Evolutionary conservation across 1,284 basidiomycete genomes (phyloP).

Genomic region (Pseudozyma thailandica): DNA sequence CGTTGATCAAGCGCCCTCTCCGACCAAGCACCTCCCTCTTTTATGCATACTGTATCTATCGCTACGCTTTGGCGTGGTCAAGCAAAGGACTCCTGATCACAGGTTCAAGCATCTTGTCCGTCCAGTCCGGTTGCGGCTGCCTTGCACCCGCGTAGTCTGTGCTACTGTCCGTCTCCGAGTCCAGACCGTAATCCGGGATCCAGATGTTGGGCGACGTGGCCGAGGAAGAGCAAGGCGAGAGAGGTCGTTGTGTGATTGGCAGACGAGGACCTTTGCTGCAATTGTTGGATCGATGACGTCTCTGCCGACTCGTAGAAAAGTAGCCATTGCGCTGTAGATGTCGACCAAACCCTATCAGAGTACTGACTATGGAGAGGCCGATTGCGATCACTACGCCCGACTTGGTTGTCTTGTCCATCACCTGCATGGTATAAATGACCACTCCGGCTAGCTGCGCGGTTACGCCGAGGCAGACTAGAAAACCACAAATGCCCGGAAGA

Average conservation of each 20-base stretch:
- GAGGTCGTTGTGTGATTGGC: not conserved
- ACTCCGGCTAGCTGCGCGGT: conserved; percentile 1
- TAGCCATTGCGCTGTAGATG: not conserved
- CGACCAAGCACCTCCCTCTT: too few relatives aligned
- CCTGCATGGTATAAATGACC: not conserved
- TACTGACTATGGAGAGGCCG: not conserved
- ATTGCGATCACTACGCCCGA: conserved; percentile 2
- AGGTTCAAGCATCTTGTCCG: conserved; percentile 11
- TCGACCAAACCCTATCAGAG: not conserved
- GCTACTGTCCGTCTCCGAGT: conserved; percentile 23
- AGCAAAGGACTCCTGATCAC: conserved; percentile 15
- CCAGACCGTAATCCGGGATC: conserved; percentile 21
- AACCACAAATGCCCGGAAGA: not conserved
- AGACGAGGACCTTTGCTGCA: not conserved
- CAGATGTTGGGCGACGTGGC: conserved; percentile 12
- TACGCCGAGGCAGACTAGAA: conserved; percentile 6
- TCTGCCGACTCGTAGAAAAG: not conserved
- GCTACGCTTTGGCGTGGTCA: not conserved
- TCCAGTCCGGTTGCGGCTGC: conserved; percentile 12
- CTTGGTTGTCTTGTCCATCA: not conserved
- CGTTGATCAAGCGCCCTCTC: too few relatives aligned
- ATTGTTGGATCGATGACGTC: not conserved
- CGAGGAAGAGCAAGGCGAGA: conserved; percentile 1
- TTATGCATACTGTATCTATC: not conserved
- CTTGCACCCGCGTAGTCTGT: not conserved